Evolutionary conservation across 192 early-diverging fungal genomes (phyloP), one percentile per base, ranked within the genome.

Genomic region (Chytriomyces confervae): DNA sequence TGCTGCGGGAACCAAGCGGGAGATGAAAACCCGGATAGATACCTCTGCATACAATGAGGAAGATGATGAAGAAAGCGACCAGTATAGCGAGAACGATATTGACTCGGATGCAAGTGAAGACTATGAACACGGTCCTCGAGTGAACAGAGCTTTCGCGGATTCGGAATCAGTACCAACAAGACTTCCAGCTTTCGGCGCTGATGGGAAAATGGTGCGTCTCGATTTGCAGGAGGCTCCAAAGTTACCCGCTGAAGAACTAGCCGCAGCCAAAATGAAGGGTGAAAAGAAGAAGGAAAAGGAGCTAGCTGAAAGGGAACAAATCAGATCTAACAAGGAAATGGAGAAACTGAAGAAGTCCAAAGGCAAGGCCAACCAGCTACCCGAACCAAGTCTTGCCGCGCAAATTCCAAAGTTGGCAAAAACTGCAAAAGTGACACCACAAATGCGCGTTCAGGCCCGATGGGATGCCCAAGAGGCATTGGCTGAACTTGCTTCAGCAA

Each of bases 401-500:
- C 18, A 13, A 13, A 20, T 20, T 57, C 53, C 53, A n/a, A 78
- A 80, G 66, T 49, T 61, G 24, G 24, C 27, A 13, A 43, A 18
- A 77, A 36, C 36, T 36, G 53, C 20, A 68, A 85, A 51, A 61
- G 50, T 63, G 57, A 51, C 75, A 3, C 51, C 57, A 50, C 45
- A 67, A 76, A 24, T 62, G 73, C 60, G 79, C 50, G 79, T 71
- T 66, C 76, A 71, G 43, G 50, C 53, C 7, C 70, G 80, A n/a
- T 57, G 79, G 18, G 65, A 83, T 51, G 78, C 82, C 1, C 84
- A 89, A 78, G 95, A 95, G 82, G 84, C 91, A 77, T 85, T 98
- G 66, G 97, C 95, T 7, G 78, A 82, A n/a, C 80, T 94, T 23
- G 94, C 97, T 5, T 88, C 94, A 43, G 72, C 78, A 18, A 84